A percentile compares a stretch with the other conserved stretches of the same genome.
These are phyloP conservation scores for Fusarium pseudonygamai DNA, from an alignment of 2,329 filamentous ascomycete species.

Conservation along the genomic window DNA sequence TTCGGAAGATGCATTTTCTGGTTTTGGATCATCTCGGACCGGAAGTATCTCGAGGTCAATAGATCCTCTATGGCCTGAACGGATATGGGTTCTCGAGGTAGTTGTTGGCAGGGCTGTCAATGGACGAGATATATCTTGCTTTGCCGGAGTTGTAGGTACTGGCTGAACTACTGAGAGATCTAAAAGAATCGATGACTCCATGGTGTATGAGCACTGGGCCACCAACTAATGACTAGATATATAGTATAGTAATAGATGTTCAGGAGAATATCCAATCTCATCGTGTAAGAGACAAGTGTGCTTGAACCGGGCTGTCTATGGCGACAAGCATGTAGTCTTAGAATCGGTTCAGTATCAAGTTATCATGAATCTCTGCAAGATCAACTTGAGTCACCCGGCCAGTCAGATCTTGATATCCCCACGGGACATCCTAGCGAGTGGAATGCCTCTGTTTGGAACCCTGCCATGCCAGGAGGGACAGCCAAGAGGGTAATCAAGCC, in stretches of 20 bases:
- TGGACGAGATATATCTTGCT: conserved; percentile 35
- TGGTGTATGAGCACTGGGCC: conserved; percentile 25
- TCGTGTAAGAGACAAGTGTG: background rate
- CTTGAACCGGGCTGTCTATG: background rate
- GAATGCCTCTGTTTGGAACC: conserved; percentile 22
- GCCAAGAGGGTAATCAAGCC: background rate
- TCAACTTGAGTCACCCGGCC: conserved; percentile 10
- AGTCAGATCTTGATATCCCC: conserved; percentile 8
- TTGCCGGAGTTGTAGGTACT: conserved; percentile 19
- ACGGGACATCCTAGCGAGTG: background rate
- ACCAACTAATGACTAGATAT: background rate
- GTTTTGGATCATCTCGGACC: background rate
- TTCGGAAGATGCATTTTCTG: conserved; percentile 15
- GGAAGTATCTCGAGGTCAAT: conserved; percentile 45
- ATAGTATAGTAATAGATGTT: background rate
- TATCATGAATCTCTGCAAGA: background rate
- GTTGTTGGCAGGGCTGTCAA: conserved; percentile 48
- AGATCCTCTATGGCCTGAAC: conserved; percentile 48
- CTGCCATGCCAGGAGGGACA: background rate
- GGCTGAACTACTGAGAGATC: conserved; percentile 48
- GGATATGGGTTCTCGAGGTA: conserved; percentile 52
- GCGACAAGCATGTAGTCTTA: background rate
- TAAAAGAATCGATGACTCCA: conserved; percentile 49
- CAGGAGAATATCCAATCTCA: background rate
- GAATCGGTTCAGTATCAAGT: background rate